Evolutionary conservation across 768 basidiomycete species (phyloP).

Genomic region (Lactarius trivialis): DNA sequence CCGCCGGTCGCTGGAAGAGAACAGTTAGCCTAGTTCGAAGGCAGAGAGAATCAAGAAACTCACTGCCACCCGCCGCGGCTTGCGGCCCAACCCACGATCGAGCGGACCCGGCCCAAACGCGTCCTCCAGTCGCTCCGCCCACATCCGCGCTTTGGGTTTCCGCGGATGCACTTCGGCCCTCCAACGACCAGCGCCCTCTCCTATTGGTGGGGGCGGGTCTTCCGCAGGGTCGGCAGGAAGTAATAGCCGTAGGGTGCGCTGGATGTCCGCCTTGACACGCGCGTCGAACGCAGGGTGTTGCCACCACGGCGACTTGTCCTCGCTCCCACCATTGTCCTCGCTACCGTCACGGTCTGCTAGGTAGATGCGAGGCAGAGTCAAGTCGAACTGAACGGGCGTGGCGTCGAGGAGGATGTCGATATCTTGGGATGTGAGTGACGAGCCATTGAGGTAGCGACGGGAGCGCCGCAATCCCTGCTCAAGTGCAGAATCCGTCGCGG

Average conservation of each 20-base stretch:
- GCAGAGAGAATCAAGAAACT: neutral
- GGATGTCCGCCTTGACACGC: slow-evolving; percentile 16
- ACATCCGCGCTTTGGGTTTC: slow-evolving; percentile 6
- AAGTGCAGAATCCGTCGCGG: neutral
- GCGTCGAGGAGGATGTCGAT: slow-evolving; percentile 9
- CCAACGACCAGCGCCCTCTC: neutral
- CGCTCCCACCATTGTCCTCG: neutral
- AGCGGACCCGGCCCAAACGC: slow-evolving; percentile 19
- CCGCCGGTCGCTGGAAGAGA: slow-evolving; percentile 3
- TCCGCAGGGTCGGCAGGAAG: slow-evolving; percentile 11
- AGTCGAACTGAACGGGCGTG: slow-evolving; percentile 2
- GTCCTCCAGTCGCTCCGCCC: slow-evolving; percentile 18
- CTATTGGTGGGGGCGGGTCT: neutral
- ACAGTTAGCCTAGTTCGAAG: neutral
- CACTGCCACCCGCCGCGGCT: slow-evolving; percentile 16
- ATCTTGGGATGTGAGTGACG: neutral
- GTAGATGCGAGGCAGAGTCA: neutral
- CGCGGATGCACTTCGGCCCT: slow-evolving; percentile 11
- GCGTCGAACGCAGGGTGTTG: slow-evolving; percentile 10
- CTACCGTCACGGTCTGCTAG: neutral
- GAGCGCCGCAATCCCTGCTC: slow-evolving; percentile 2
- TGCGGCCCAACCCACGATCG: slow-evolving; percentile 16
- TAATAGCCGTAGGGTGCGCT: slow-evolving; percentile 2
- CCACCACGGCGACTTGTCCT: slow-evolving; percentile 11
- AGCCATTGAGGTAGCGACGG: neutral